Evolutionary conservation across 495 filamentous ascomycete species (phyloP), one percentile per base, ranked within the genome.

Genomic region (Podospora conica): DNA sequence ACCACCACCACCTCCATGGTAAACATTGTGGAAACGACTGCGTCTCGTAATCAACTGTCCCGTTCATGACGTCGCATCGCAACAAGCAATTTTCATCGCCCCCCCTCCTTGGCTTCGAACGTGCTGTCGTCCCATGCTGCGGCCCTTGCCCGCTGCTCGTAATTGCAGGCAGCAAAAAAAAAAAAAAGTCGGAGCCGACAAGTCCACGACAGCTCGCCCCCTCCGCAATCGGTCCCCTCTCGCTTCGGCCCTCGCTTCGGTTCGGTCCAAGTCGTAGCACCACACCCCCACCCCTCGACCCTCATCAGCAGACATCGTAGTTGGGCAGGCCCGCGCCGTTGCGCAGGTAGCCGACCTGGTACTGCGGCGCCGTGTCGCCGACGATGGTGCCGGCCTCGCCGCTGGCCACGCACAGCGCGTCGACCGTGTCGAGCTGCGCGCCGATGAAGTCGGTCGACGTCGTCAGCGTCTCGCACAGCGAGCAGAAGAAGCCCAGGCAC

Each of bases 401-500:
- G 58, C 69, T 69, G 28, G 69, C 59, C 23, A 80, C 71, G 58
- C 78, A 81, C 22, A 80, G 64, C 15, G 71, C 70, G 66, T 79
- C 75, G 65, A 74, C 67, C 0, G 71, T 69, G 61, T 73, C 66
- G 55, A 81, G 70, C 67, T 81, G 74, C 70, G 68, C 75, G 62
- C 70, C 77, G 66, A 80, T 76, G 63, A 80, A 80, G 61, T 66
- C 62, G 64, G 75, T 79, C 24, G 71, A 71, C 65, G 78, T 80
- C 55, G 40, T 59, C 18, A 81, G 69, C 7, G 69, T 74, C 40
- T 68, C 23, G 65, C 77, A 81, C 12, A 81, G 66, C 23, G 77
- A 75, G 69, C 77, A 81, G 72, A 81, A 81, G 68, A 80, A 80
- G 58, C 69, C 78, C 70, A 76, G 73, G 65, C 78, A 81, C 20